Percentiles rank a stretch among this genome's conserved stretches.
phyloP scores from a whole-genome alignment of 2,329 filamentous ascomycete species.

The Xenoacremonium recifei region DNA sequence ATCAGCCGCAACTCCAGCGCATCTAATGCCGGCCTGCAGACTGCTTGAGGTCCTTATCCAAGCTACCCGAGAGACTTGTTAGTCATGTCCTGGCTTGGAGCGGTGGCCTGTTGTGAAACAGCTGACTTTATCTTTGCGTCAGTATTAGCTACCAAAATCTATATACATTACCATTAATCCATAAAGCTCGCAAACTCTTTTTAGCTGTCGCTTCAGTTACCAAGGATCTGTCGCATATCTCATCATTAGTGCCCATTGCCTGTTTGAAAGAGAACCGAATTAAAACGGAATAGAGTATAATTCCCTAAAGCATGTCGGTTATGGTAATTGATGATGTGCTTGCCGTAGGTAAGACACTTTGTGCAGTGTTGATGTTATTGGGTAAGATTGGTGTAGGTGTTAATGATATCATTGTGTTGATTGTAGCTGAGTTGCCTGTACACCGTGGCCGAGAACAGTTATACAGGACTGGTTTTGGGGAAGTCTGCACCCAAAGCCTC shows the following conservation, averaged over 20 bases:
- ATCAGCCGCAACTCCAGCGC: slow-evolving; percentile 52
- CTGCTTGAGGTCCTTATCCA: slow-evolving; percentile 54
- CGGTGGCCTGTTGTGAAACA: slow-evolving; percentile 52
- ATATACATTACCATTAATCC: slow-evolving; percentile 49
- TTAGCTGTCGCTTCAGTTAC: slow-evolving; percentile 49
- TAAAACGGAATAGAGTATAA: slow-evolving; percentile 46
- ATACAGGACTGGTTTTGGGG: slow-evolving; percentile 46
- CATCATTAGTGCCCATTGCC: slow-evolving; percentile 34
- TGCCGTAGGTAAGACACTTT: slow-evolving; percentile 54
- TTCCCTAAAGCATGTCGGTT: slow-evolving; percentile 41
- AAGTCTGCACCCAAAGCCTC: slow-evolving; percentile 49
- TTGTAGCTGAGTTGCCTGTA: slow-evolving; percentile 56
- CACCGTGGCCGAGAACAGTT: slow-evolving; percentile 51
- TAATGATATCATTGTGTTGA: slow-evolving; percentile 46
- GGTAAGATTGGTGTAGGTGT: slow-evolving; percentile 37
- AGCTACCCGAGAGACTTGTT: slow-evolving; percentile 46
- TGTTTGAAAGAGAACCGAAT: slow-evolving; percentile 35
- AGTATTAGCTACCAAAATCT: slow-evolving; percentile 40
- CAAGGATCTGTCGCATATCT: slow-evolving; percentile 54
- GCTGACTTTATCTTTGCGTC: slow-evolving; percentile 58
- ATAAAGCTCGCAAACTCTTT: slow-evolving; percentile 57
- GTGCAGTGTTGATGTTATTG: slow-evolving; percentile 50
- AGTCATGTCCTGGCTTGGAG: slow-evolving; percentile 45
- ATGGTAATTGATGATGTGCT: slow-evolving; percentile 61
- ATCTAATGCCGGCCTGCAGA: slow-evolving; percentile 50